These are phyloP conservation scores for Juglanconis sp. DNA, from an alignment of 2,329 filamentous ascomycete genomes.

Conservation along the genomic window DNA sequence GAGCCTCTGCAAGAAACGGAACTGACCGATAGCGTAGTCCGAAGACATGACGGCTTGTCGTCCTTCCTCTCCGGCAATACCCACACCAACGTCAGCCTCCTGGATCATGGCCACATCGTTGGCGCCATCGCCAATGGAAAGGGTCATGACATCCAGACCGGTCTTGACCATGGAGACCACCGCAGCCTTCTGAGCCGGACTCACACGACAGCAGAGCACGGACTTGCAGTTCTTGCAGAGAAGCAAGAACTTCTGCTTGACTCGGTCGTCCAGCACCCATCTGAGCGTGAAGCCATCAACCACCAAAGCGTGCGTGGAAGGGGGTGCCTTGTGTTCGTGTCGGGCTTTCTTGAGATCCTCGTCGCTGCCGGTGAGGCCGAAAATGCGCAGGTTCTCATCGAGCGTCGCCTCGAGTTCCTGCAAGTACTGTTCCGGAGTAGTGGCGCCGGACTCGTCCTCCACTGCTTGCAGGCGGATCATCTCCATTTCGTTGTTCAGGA, in stretches of 20 bases:
- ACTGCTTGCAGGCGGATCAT: constrained; percentile 84
- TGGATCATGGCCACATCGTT: constrained; percentile 99
- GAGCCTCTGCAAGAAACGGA: constrained; percentile 80
- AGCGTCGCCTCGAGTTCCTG: constrained; percentile 66
- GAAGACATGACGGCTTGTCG: constrained; percentile 94
- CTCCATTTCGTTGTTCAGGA: constrained; percentile 97
- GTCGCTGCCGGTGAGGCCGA: constrained; percentile 79
- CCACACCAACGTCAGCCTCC: constrained; percentile 93
- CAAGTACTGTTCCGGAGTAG: constrained; percentile 47
- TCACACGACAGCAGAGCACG: constrained; percentile 95
- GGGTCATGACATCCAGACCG: constrained; percentile 91
- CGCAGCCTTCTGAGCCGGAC: constrained; percentile 94
- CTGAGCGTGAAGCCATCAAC: constrained; percentile 94
- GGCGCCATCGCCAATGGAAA: constrained; percentile 89
- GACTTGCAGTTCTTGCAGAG: constrained; percentile 97
- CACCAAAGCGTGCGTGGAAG: constrained; percentile 84
- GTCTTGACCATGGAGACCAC: constrained; percentile 95
- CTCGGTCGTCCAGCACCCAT: constrained; percentile 73
- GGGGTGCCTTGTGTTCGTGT: constrained; percentile 80
- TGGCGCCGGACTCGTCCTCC: constrained; percentile 60
- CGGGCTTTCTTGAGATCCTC: constrained; percentile 78
- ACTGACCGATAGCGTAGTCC: constrained; percentile 93
- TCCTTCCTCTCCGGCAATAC: constrained; percentile 90
- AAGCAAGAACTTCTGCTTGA: constrained; percentile 90
- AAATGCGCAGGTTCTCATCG: constrained; percentile 67